Base-by-base conservation (phyloP, 139 green algal species). In the Tetradesmus lagerheimii region DNA sequence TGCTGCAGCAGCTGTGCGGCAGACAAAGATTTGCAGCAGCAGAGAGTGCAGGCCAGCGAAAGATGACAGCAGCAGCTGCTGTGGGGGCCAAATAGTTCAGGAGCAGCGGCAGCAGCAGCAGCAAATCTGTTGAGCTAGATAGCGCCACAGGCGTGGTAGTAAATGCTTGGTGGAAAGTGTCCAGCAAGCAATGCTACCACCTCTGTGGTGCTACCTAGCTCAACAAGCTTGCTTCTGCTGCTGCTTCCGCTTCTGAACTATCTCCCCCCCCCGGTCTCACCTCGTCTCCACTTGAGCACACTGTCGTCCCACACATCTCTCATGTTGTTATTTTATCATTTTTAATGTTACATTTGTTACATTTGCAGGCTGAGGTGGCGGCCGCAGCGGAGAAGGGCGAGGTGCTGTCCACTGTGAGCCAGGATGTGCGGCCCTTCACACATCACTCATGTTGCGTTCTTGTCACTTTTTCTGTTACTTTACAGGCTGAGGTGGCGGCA, bases 371-470 rank as follows among this genome's bases (percentile, higher is more conserved):
- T 50, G 92, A 95, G 71, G 83, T 95, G 31, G 85, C 89, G 35
- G 91, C 93, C 6, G 94, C 94, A 25, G 91, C 92, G 16, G 93
- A 95, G 88, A 92, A 93, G n/a, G 97, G 96, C 25, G 95, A 97
- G 94, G 29, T 96, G 43, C 89, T 98, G 64, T 90, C 93, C 16
- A 96, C 93, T 14, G 98, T 99, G 74, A 86, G 78, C 27, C 97
- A 99, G 93, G 97, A 99, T 93, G 95, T 93, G 23, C 93, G 97
- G 12, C 95, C n/a, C n/a, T n/a, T n/a, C n/a, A n/a, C n/a, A n/a
- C n/a, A n/a, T n/a, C n/a, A n/a, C n/a, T n/a, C n/a, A n/a, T n/a
- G n/a, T n/a, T n/a, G n/a, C n/a, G n/a, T n/a, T n/a, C n/a, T n/a
- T n/a, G 47, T 31, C 50, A 31, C 16, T 4, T 71, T n/a, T 27